Evolutionary conservation across 2,329 filamentous ascomycete species (phyloP).

Genomic region (Alternaria longipes): DNA sequence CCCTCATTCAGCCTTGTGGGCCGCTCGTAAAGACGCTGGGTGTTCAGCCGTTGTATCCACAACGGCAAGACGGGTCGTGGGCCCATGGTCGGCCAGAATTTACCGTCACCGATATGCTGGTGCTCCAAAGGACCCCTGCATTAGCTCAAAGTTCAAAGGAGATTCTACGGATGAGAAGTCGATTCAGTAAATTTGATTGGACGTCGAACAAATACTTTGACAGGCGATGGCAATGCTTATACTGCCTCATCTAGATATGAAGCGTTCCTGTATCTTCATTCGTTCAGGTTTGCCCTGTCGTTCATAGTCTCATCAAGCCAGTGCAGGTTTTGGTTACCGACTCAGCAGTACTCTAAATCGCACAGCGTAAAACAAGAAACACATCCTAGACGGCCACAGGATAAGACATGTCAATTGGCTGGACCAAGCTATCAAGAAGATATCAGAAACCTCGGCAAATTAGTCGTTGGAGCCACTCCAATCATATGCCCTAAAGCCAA

Average conservation of each 20-base stretch:
- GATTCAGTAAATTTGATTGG: not conserved
- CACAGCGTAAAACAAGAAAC: not conserved
- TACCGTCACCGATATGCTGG: constrained; percentile 13
- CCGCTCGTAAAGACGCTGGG: constrained; percentile 1
- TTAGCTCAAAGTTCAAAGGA: not conserved
- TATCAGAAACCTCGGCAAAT: not conserved
- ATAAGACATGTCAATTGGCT: not conserved
- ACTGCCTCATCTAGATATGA: not conserved
- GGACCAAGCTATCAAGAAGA: not conserved
- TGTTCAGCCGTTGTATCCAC: constrained; percentile 12
- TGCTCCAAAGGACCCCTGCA: constrained; percentile 7
- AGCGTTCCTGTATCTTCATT: not conserved
- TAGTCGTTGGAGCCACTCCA: not conserved
- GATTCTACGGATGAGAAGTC: not conserved
- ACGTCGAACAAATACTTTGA: not conserved
- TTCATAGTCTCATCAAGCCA: not conserved
- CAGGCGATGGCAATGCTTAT: not conserved
- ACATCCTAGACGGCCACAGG: not conserved
- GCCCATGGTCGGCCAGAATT: not conserved
- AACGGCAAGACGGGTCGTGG: constrained; percentile 13
- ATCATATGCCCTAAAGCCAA: not conserved
- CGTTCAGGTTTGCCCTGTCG: not conserved
- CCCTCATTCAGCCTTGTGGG: constrained; percentile 8
- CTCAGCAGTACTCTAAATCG: not conserved
- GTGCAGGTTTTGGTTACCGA: not conserved